Percentiles rank a stretch among this genome's conserved stretches.
phyloP scores from a whole-genome alignment of 148 eudicot species.

The Amaranthus palmeri region DNA sequence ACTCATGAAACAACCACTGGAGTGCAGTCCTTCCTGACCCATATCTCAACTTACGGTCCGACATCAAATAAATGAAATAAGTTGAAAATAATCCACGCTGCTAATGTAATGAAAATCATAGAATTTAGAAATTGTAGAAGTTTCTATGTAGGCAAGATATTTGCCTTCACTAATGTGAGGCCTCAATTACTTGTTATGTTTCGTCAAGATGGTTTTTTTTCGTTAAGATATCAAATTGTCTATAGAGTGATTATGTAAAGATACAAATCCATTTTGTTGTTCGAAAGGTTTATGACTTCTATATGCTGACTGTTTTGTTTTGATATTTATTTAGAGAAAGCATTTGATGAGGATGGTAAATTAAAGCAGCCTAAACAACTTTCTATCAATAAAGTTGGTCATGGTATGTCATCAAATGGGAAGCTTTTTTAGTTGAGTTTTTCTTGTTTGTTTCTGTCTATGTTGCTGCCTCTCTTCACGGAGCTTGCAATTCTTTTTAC shows the following conservation, averaged over 20 bases:
- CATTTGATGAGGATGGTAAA: conserved; percentile 77
- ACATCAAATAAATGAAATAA: no score
- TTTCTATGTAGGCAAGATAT: not conserved
- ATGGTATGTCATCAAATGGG: conserved; percentile 55
- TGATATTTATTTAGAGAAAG: conserved; percentile 58
- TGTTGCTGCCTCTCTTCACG: not conserved
- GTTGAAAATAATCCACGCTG: no score
- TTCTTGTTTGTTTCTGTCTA: not conserved
- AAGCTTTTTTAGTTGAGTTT: not conserved
- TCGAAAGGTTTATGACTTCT: not conserved
- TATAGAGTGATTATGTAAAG: no score
- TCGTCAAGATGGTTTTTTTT: not conserved
- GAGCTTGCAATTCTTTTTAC: not conserved
- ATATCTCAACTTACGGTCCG: no score
- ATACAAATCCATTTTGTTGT: not conserved
- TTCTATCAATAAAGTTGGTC: conserved; percentile 98
- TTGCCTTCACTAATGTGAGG: not conserved
- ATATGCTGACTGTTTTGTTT: conserved; percentile 17
- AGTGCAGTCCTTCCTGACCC: no score
- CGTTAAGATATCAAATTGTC: not conserved
- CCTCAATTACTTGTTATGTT: not conserved
- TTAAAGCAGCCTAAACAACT: conserved; percentile 87
- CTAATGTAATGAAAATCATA: not conserved
- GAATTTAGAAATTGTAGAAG: not conserved
- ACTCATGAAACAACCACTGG: no score